These are phyloP conservation scores for Dissophora globulifera DNA, from an alignment of 192 early-diverging fungal genomes.

Conservation along the genomic window DNA sequence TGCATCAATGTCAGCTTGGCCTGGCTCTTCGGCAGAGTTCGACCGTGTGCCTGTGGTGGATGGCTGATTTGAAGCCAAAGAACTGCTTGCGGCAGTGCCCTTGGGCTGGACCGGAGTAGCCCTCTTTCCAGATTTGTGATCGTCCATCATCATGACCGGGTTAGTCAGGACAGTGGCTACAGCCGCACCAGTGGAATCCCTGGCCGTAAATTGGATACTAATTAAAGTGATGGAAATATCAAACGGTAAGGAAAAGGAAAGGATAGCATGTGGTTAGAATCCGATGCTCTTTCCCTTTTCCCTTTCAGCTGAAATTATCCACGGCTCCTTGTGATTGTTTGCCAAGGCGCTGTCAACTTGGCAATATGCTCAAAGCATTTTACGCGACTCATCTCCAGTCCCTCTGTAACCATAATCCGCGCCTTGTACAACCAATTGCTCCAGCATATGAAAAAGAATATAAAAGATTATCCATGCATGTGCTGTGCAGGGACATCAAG, in stretches of 20 bases:
- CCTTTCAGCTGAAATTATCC: conserved; percentile 15
- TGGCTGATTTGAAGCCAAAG: conserved; percentile 1
- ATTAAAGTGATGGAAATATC: not conserved
- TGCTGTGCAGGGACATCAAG: not conserved
- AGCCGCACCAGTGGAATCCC: conserved; percentile 35
- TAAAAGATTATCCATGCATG: not conserved
- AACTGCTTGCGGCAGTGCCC: not conserved
- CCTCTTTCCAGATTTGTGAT: conserved; percentile 50
- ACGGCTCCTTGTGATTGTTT: conserved; percentile 17
- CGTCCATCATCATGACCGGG: conserved; percentile 55
- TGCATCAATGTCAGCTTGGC: not conserved
- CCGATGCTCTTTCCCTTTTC: conserved; percentile 1
- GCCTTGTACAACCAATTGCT: no score
- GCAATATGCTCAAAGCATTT: not conserved
- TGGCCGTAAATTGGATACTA: conserved; percentile 52
- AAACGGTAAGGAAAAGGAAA: not conserved
- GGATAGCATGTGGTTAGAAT: conserved; percentile 5
- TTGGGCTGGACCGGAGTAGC: conserved; percentile 4
- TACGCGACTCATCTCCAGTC: no score
- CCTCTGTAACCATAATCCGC: no score
- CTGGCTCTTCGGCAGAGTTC: not conserved
- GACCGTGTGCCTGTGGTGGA: not conserved
- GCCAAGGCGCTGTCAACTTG: conserved; percentile 17
- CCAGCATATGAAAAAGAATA: not conserved
- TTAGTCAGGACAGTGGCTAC: conserved; percentile 41